phyloP scores from a whole-genome alignment of 2,329 filamentous ascomycete species.

The Exophiala oligosperma region DNA sequence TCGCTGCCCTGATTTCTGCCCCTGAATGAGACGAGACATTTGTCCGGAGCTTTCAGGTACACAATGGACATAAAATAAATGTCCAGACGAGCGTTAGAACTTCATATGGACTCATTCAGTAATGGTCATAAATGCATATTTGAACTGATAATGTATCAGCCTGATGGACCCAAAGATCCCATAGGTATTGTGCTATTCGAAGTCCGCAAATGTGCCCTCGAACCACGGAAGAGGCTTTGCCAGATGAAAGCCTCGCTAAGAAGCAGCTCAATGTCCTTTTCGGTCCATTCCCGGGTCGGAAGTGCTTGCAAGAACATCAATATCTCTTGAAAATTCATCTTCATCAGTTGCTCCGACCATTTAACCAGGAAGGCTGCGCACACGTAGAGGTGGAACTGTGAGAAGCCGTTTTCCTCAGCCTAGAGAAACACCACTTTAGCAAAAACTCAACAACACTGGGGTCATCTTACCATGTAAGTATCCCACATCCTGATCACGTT shows the following conservation, averaged over 20 bases:
- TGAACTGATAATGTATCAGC: slow-evolving; percentile 6
- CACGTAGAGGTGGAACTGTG: slow-evolving; percentile 96
- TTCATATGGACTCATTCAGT: neutral
- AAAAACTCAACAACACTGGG: neutral
- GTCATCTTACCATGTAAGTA: slow-evolving; percentile 79
- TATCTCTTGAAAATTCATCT: slow-evolving; percentile 89
- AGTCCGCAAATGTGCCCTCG: slow-evolving; percentile 76
- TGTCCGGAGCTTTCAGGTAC: neutral
- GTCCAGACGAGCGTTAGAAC: neutral
- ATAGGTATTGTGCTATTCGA: slow-evolving; percentile 25
- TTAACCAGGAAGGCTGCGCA: slow-evolving; percentile 98
- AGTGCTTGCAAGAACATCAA: slow-evolving; percentile 99
- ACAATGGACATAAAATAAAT: no score
- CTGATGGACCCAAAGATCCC: slow-evolving; percentile 28
- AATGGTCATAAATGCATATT: neutral
- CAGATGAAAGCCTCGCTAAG: slow-evolving; percentile 97
- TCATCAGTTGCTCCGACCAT: slow-evolving; percentile 91
- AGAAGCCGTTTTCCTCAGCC: slow-evolving; percentile 98
- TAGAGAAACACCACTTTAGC: slow-evolving; percentile 39
- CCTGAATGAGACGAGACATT: neutral
- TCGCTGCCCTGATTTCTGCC: neutral
- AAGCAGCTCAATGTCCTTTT: slow-evolving; percentile 95
- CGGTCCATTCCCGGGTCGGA: slow-evolving; percentile 91
- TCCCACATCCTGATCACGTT: slow-evolving; percentile 99
- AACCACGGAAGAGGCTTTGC: slow-evolving; percentile 96